phyloP scores from a whole-genome alignment of 2,329 filamentous ascomycete genomes.

The Tolypocladium paradoxum region DNA sequence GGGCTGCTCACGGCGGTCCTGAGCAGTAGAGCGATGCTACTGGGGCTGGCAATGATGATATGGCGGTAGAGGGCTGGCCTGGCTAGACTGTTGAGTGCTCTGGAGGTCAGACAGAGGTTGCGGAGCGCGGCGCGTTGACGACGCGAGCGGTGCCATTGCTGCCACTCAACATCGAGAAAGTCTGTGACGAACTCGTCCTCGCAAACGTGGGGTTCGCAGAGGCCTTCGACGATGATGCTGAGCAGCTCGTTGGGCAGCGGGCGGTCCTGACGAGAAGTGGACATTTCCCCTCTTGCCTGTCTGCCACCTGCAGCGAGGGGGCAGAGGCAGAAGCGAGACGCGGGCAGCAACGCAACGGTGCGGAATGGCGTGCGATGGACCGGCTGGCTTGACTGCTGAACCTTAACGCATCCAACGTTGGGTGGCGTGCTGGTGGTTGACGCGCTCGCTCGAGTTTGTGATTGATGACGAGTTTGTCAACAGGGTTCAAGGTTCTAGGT shows the following conservation, averaged over 20 bases:
- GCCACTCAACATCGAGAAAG: not conserved
- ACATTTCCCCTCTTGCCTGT: too few species aligned
- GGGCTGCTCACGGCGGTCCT: not conserved
- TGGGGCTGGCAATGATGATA: not conserved
- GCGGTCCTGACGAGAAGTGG: too few species aligned
- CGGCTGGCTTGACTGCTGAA: too few species aligned
- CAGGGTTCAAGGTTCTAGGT: not conserved
- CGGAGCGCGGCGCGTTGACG: not conserved
- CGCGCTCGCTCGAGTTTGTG: too few species aligned
- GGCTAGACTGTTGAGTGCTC: not conserved
- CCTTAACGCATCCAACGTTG: too few species aligned
- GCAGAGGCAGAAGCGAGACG: too few species aligned
- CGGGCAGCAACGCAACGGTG: too few species aligned
- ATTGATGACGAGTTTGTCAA: not conserved
- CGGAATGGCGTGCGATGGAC: too few species aligned
- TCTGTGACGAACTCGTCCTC: not conserved
- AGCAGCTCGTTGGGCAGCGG: not conserved
- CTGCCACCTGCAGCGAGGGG: too few species aligned
- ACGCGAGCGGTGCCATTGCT: not conserved
- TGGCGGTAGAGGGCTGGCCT: not conserved
- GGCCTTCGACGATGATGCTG: not conserved
- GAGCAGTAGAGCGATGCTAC: not conserved
- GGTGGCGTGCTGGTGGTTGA: too few species aligned
- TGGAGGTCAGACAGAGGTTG: not conserved
- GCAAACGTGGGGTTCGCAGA: too few species aligned